A percentile compares a stretch with the other conserved stretches of the same genome.
Evolutionary conservation across 2,329 filamentous ascomycete species (phyloP).

Genomic region (Helicocarpus griseus): DNA sequence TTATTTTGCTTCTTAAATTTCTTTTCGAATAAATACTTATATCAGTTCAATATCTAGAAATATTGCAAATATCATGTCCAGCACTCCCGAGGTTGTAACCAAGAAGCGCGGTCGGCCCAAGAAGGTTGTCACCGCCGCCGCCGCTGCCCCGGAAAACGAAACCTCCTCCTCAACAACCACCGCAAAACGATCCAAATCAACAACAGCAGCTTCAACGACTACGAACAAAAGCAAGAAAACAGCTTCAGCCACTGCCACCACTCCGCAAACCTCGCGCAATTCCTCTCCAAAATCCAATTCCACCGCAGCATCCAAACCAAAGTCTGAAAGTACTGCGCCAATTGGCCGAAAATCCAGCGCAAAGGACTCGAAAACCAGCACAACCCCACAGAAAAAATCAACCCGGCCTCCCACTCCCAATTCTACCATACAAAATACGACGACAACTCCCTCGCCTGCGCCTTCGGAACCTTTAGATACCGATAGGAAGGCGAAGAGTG

Average conservation of each 20-base stretch:
- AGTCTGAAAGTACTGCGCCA: neutral
- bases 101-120: conserved; percentile 6
- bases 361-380: neutral
- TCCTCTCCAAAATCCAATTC: neutral
- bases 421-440: neutral
- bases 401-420: neutral
- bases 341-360: neutral
- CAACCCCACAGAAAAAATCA: neutral
- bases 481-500: neutral
- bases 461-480: neutral
- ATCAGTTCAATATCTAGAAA: neutral
- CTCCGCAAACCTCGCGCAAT: neutral
- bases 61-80: neutral
- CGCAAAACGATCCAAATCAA: neutral
- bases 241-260: neutral
- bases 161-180: neutral
- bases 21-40: neutral
- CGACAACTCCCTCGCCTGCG: neutral
- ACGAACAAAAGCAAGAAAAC: neutral
- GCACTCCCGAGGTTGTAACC: neutral
- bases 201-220: neutral
- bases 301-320: neutral
- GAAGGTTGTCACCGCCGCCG: neutral
- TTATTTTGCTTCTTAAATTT: neutral
- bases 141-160: neutral